A percentile compares a stretch with the other conserved stretches of the same genome.
Conservation (phyloP, 306 rosid species). For the Prunus mongolica region DNA sequence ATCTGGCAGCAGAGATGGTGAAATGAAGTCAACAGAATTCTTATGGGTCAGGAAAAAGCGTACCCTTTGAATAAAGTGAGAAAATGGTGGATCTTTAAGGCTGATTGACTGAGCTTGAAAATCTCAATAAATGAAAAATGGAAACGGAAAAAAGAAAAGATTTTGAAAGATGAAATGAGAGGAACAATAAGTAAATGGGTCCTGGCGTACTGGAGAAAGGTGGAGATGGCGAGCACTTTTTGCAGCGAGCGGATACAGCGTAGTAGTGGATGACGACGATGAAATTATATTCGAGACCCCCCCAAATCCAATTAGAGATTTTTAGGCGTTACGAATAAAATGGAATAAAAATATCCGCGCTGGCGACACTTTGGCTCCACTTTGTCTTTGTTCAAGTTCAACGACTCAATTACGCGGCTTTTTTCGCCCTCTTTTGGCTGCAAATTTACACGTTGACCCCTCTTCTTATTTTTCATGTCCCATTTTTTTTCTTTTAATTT, state of each 20-base stretch:
- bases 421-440: not conserved
- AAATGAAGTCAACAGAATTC: slow-evolving; percentile 3
- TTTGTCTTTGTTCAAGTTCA: slow-evolving; percentile 23
- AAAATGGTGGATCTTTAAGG: slow-evolving; percentile 45
- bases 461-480: too few species aligned
- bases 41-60: slow-evolving; percentile 10
- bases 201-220: not conserved
- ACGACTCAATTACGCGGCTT: slow-evolving; percentile 20
- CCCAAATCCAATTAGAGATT: slow-evolving; percentile 8
- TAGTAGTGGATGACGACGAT: slow-evolving; percentile 16
- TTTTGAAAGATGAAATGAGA: not conserved
- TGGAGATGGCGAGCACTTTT: not conserved
- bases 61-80: slow-evolving; percentile 33
- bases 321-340: not conserved
- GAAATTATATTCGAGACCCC: slow-evolving; percentile 14
- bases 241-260: slow-evolving; percentile 7
- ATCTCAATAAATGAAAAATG: not conserved
- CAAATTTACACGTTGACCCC: slow-evolving; percentile 21
- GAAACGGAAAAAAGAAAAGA: not conserved
- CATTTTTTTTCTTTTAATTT: too few species aligned
- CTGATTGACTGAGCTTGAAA: slow-evolving; percentile 21
- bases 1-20: slow-evolving; percentile 13
- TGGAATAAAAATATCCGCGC: slow-evolving; percentile 18
- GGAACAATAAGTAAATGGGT: not conserved
- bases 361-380: slow-evolving; percentile 37